Percentiles rank a stretch among this genome's conserved stretches.
phyloP scores from a whole-genome alignment of 2,329 filamentous ascomycete species.

The Monilinia polystroma region DNA sequence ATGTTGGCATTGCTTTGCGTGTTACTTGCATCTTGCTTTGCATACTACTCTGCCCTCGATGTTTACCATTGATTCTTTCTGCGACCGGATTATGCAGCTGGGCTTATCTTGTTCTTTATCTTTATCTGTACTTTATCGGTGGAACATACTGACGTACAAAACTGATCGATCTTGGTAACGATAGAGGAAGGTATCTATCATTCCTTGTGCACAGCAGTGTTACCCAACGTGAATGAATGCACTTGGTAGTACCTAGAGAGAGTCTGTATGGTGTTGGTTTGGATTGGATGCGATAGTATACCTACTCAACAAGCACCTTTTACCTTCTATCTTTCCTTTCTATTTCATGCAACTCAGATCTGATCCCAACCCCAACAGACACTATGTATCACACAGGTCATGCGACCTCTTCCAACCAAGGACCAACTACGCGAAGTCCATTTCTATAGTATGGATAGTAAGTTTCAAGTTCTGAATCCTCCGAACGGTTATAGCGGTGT shows the following conservation, averaged over 20 bases:
- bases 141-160: background rate
- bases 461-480: too few relatives aligned
- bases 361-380: background rate
- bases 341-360: background rate
- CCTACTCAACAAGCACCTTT: too few relatives aligned
- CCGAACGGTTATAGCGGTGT: background rate
- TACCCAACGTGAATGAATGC: too few relatives aligned
- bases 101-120: slow-evolving; percentile 10
- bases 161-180: background rate
- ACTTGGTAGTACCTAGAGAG: too few relatives aligned
- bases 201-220: too few relatives aligned
- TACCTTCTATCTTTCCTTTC: too few relatives aligned
- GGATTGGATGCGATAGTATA: too few relatives aligned
- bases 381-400: slow-evolving; percentile 5
- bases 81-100: background rate
- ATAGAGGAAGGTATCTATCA: background rate
- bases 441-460: too few relatives aligned
- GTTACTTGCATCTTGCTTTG: too few relatives aligned
- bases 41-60: too few relatives aligned
- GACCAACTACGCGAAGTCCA: too few relatives aligned
- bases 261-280: background rate
- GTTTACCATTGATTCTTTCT: background rate
- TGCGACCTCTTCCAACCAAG: background rate
- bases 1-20: too few relatives aligned
- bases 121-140: background rate